Evolutionary conservation across 805 yeast species (phyloP).

Genomic region (Hyphopichia homilentoma): DNA sequence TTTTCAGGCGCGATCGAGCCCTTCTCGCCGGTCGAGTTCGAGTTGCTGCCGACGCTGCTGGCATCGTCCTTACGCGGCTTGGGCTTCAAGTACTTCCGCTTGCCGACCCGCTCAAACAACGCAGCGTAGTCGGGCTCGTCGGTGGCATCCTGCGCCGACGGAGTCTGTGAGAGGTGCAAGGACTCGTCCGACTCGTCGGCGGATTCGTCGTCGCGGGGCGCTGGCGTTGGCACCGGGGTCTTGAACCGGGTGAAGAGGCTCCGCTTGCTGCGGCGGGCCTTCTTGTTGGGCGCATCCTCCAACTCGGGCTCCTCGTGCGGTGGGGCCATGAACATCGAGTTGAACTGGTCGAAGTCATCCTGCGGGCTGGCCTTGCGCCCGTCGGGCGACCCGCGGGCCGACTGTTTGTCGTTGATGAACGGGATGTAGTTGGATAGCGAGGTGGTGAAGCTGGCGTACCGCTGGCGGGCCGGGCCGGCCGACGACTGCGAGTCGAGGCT

Average conservation of each 20-base stretch:
- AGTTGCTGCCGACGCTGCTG: conserved; percentile 4
- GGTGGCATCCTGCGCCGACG: conserved; percentile 16
- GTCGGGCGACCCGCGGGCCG: conserved; percentile 7
- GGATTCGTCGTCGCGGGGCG: conserved; percentile 8
- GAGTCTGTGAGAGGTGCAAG: conserved; percentile 15
- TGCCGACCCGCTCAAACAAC: conserved; percentile 40
- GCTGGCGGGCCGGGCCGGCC: conserved; percentile 8
- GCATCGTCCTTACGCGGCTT: conserved; percentile 21
- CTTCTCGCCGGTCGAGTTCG: conserved; percentile 12
- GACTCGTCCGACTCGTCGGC: conserved; percentile 10
- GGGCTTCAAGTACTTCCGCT: conserved; percentile 28
- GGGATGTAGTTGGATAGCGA: conserved; percentile 39
- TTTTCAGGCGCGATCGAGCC: conserved; percentile 10
- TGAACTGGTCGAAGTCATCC: neutral
- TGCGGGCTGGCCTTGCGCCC: neutral
- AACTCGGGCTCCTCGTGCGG: conserved; percentile 8
- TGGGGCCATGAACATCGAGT: neutral
- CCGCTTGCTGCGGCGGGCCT: conserved; percentile 29
- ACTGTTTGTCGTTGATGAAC: conserved; percentile 34
- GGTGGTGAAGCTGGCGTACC: conserved; percentile 31
- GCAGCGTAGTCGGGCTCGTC: conserved; percentile 42
- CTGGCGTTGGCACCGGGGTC: conserved; percentile 13
- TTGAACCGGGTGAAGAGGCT: conserved; percentile 39
- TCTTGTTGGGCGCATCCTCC: conserved; percentile 18
- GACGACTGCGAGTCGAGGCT: conserved; percentile 28